phyloP scores from a whole-genome alignment of 164 flowering plant genomes.

The Kalanchoe fedtschenkoi region DNA sequence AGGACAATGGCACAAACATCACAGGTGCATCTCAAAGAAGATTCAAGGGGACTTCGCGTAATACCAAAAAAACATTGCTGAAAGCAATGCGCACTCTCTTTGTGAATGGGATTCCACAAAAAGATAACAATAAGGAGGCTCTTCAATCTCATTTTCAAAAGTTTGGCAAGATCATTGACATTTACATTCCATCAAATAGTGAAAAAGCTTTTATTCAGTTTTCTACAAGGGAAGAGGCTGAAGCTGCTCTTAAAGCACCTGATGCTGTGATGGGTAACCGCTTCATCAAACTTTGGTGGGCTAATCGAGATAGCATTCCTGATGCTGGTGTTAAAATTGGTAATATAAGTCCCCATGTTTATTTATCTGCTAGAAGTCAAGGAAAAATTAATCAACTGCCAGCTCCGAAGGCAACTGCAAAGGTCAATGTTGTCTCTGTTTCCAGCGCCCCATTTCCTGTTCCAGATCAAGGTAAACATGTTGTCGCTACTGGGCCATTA shows the following conservation, averaged over 20 bases:
- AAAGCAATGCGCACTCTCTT: conserved; percentile 75
- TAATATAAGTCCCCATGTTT: conserved; percentile 19
- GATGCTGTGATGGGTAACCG: conserved; percentile 99
- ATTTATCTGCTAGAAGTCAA: conserved; percentile 19
- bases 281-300: conserved; percentile 92
- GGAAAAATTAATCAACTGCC: conserved; percentile 33
- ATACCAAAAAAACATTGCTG: conserved; percentile 35
- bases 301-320: conserved; percentile 73
- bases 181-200: conserved; percentile 61
- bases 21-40: conserved; percentile 25
- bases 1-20: conserved; percentile 22
- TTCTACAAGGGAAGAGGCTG: conserved; percentile 91
- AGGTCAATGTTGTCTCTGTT: conserved; percentile 8
- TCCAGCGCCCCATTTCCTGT: conserved; percentile 21
- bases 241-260: conserved; percentile 84
- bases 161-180: conserved; percentile 81
- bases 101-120: conserved; percentile 69
- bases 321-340: conserved; percentile 32
- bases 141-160: conserved; percentile 83
- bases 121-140: conserved; percentile 60
- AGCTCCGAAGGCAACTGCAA: conserved; percentile 19
- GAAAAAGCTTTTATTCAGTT: conserved; percentile 90
- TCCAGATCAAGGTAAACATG: conserved; percentile 26
- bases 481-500: conserved; percentile 31
- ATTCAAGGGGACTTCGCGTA: conserved; percentile 24